phyloP scores from a whole-genome alignment of 1,139 yeast genomes.

The Debaryomyces fabryi region DNA sequence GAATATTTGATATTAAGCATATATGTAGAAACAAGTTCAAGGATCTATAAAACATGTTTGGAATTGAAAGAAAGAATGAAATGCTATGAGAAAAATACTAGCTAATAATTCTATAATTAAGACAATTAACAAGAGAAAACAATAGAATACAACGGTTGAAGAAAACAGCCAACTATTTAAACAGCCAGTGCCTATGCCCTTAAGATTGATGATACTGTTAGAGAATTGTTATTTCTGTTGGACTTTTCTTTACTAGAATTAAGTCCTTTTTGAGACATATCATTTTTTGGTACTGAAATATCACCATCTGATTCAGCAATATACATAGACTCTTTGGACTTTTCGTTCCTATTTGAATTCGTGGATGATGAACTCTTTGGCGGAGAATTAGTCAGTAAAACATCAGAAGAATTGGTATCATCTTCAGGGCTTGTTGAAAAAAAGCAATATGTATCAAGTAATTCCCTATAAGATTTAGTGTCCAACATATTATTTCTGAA shows the following conservation, averaged over 20 bases:
- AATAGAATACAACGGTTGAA: not conserved
- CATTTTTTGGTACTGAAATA: not conserved
- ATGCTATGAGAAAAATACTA: not conserved
- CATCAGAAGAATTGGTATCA: not conserved
- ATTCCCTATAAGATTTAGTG: slow-evolving; percentile 65
- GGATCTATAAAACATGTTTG: not conserved
- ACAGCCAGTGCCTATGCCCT: slow-evolving; percentile 4
- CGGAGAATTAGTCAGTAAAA: not conserved
- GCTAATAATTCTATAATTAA: not conserved
- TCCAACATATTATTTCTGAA: slow-evolving; percentile 32
- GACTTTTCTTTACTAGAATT: not conserved
- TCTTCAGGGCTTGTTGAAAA: slow-evolving; percentile 23
- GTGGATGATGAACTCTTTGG: not conserved
- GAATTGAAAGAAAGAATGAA: not conserved
- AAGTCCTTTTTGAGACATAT: not conserved
- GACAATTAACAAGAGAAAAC: not conserved
- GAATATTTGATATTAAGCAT: not conserved
- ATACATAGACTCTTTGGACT: not conserved
- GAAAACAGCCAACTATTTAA: not conserved
- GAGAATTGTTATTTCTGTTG: not conserved
- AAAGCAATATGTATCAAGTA: slow-evolving; percentile 75
- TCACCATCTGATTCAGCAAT: not conserved
- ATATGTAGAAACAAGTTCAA: not conserved
- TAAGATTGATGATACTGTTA: slow-evolving; percentile 12
- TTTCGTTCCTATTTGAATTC: not conserved